Base-by-base conservation (phyloP, 2,329 filamentous ascomycete species). In the Botryotinia calthae region DNA sequence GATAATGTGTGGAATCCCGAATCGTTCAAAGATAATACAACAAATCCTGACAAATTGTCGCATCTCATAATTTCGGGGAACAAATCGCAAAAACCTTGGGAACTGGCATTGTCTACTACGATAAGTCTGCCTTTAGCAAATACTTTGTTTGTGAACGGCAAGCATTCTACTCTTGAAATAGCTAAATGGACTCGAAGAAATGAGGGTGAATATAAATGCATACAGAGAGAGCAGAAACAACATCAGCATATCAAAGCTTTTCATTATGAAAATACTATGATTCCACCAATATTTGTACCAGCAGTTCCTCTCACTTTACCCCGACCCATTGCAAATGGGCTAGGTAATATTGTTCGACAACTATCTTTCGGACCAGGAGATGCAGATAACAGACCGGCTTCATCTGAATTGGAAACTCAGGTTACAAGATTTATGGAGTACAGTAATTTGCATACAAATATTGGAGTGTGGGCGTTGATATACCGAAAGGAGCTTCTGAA, bases 321-420 rank as follows among this genome's bases (percentile, higher is more conserved):
- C 25, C 87, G 91, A 28, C 83, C 82, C 64, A 89, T 96, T 51
- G 82, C 86, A 1, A 86, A 88, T 54, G 89, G 89, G 51, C 88
- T 95, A 78, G 93, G 93, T 5, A 97, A 97, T 81, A 95, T 97
- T 72, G 84, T 96, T 34, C 88, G 91, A 46, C 87, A 88, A 59
- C 80, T 95, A 16, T 83, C 87, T 25, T 82, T 86, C 28, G 77
- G 76, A 20, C 76, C 80, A 37, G 84, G 83, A 7, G 80, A 82
- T 46, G 78, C 82, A 1, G 82, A 86, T 0, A 59, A 66, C 4
- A 59, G 70, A 48, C 89, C 91, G 20, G 92, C 93, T 4, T 94
- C 92, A 1, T 85, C 86, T 42, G 93, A 95, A 79, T 84, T 95
- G 1, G 93, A 96, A 80, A 80, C 80, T 28, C 84, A 87, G 7